Evolutionary conservation across 441 rosid genomes (phyloP), one percentile per base, ranked within the genome.

Genomic region (Eruca vesicaria): DNA sequence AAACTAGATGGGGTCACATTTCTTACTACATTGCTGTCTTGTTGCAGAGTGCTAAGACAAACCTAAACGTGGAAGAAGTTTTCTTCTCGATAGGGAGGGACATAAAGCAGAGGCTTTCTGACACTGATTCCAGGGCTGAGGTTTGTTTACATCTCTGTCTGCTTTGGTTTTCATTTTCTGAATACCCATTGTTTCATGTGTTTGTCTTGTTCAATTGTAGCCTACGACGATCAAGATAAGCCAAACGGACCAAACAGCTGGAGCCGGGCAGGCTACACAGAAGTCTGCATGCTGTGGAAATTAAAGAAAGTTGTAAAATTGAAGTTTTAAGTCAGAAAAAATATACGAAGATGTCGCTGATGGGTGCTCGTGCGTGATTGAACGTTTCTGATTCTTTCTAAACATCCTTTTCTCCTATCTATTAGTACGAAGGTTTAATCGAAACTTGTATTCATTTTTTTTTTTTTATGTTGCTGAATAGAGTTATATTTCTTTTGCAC

Each of bases 71-170:
- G 72, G 91, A 89, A 76, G 78, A 89, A 80, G 89, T 89, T 78
- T 89, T 87, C 90, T 87, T 89, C 77, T 89, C 91, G n/a, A 89
- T 89, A 48, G 92, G 86, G 29, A 87, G 81, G 84, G 92, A 89
- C 75, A 89, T 89, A 62, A 89, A 89, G 83, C 91, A 84, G 82
- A 84, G 90, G 82, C 90, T 86, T 66, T 75, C 94, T 16, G 90
- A 89, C 59, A 80, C 85, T 4, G 90, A 87, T 71, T 71, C 88
- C 2, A 86, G 55, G 81, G 82, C 86, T 31, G 88, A 87, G 91
- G 94, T 89, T 55, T 15, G 55, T 63, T 48, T 16, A 35, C 52
- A 68, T 33, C 72, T n/a, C 63, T 29, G 38, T 15, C 0, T 41
- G 6, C 1, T 5, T 20, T 23, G 29, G n/a, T 5, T 3, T 55